A percentile compares a stretch with the other conserved stretches of the same genome.
phyloP scores from a whole-genome alignment of 805 yeast genomes.

The Candida cerambycidarum region DNA sequence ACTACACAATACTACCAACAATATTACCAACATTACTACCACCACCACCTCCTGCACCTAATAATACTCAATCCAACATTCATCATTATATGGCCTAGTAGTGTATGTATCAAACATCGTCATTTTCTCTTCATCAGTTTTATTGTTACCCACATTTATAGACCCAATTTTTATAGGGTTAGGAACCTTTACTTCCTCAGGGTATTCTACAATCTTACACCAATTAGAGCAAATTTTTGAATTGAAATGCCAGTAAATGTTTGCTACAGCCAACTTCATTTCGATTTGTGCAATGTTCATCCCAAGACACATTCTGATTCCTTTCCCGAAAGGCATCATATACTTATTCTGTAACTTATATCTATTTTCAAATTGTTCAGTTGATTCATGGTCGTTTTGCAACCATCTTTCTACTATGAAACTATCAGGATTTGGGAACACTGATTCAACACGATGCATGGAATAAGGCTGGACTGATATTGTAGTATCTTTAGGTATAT shows the following conservation, averaged over 20 bases:
- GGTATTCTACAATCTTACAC: slow-evolving; percentile 34
- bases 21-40: too few relatives aligned
- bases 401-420: slow-evolving; percentile 71
- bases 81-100: slow-evolving; percentile 51
- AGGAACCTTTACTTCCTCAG: slow-evolving; percentile 11
- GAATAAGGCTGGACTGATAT: slow-evolving; percentile 69
- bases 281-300: slow-evolving; percentile 66
- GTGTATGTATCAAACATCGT: slow-evolving; percentile 58
- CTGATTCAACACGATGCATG: slow-evolving; percentile 49
- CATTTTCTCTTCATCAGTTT: slow-evolving; percentile 49
- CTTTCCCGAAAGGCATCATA: slow-evolving; percentile 72
- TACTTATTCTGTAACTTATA: slow-evolving; percentile 47
- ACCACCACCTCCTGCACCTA: too few relatives aligned
- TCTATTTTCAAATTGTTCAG: slow-evolving; percentile 30
- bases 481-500: slow-evolving; percentile 52
- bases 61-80: slow-evolving; percentile 49
- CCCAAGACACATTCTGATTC: slow-evolving; percentile 74
- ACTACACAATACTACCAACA: too few relatives aligned
- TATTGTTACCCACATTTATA: slow-evolving; percentile 17
- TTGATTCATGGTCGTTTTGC: slow-evolving; percentile 31
- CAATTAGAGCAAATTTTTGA: slow-evolving; percentile 43
- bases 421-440: slow-evolving; percentile 51
- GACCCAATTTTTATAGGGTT: slow-evolving; percentile 20
- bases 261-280: slow-evolving; percentile 57
- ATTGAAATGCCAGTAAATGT: slow-evolving; percentile 49